phyloP scores from a whole-genome alignment of 176 grass and related monocot genomes.

The Oryza brachyantha region DNA sequence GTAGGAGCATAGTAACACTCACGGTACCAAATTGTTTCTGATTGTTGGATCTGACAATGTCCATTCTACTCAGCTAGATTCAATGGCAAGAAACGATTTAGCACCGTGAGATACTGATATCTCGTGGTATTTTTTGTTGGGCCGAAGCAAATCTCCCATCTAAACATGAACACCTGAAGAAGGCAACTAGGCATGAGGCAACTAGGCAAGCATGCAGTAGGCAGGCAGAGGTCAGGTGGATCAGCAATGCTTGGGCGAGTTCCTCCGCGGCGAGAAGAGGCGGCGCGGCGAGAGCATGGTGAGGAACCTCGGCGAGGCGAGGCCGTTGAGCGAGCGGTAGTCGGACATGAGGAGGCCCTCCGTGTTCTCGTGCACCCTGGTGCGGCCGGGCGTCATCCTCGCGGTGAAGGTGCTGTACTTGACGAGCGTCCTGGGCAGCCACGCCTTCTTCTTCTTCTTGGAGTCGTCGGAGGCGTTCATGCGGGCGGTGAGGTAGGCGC shows the following conservation, averaged over 20 bases:
- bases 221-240: not conserved
- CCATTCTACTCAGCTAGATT: too few species aligned
- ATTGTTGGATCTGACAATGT: too few species aligned
- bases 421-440: conserved; percentile 55
- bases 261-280: conserved; percentile 70
- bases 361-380: conserved; percentile 25
- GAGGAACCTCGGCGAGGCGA: conserved; percentile 66
- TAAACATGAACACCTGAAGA: conserved; percentile 12
- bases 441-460: conserved; percentile 39
- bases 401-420: conserved; percentile 63
- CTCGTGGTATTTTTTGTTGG: too few species aligned
- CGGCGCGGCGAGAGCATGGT: conserved; percentile 70
- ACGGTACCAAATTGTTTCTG: too few species aligned
- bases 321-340: conserved; percentile 62
- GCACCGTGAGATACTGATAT: too few species aligned
- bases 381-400: conserved; percentile 35
- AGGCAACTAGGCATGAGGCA: not conserved
- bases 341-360: conserved; percentile 68
- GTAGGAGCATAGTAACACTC: too few species aligned
- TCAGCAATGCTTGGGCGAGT: conserved; percentile 45
- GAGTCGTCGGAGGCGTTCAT: conserved; percentile 51
- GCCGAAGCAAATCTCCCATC: too few species aligned
- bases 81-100: too few species aligned
- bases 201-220: not conserved
- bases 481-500: conserved; percentile 59